Evolutionary conservation across 768 basidiomycete genomes (phyloP), one percentile per base, ranked within the genome.

Genomic region (Tylopilus intermedius): DNA sequence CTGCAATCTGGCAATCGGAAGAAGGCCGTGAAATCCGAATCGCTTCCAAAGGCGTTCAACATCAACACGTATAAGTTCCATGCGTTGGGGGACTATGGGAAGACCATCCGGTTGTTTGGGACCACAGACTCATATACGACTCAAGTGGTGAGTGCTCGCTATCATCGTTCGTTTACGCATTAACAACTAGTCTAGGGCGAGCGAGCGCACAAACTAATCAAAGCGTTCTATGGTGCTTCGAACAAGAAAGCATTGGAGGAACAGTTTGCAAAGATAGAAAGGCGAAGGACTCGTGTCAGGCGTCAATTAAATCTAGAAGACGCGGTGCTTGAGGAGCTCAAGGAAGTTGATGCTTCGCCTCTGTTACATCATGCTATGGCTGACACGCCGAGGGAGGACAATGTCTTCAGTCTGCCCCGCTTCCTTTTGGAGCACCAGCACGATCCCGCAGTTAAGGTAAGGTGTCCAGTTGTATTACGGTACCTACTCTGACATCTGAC

Each of bases 51-150:
- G 45, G 46, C 11, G 0, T 58, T 67, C 38, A 70, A 67, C 37
- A 45, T 67, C 15, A 47, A 51, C 5, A 71, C 64, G 0, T 69
- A 68, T 49, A 70, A 68, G 49, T 57, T 62, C 21, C 69, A 71
- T 39, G 58, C 59, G 1, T 41, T 67, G 1, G 62, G 63, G 0
- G 65, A 71, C 49, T 66, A 62, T 56, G 1, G 66, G 22, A 39
- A 29, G 4, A 27, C 47, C 2, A 63, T 65, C 43, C 2, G 8
- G 35, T 15, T 37, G 35, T 37, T 37, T 7, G 35, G 35, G 5
- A 37, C 35, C 7, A 37, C 14, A 15, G 35, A 37, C 15, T 37
- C 15, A 15, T 37, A 37, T 37, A 37, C 14, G 5, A 37, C 35
- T 15, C 35, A 37, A 15, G 35, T 37, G 35, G 35, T 37, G 35